Conservation (phyloP, 306 rosid genomes). For the Ormosia semicastrata region DNA sequence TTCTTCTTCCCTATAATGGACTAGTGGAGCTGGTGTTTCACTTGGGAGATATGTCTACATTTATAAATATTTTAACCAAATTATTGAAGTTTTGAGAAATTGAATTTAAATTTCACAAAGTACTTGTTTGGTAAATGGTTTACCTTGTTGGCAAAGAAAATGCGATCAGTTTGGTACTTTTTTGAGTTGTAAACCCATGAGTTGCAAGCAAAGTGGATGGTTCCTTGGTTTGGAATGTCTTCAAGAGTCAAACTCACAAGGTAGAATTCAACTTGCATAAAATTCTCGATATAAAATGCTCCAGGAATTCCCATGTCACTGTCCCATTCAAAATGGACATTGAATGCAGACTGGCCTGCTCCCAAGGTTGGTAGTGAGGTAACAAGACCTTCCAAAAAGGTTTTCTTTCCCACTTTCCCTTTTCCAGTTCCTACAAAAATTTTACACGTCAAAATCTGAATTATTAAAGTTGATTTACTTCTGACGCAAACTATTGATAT, state of each 20-base stretch:
- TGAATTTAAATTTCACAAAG: neutral
- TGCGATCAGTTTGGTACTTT: conserved; percentile 34
- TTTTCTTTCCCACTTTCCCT: conserved; percentile 62
- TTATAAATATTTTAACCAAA: neutral
- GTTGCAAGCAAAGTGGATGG: conserved; percentile 56
- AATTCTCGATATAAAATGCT: conserved; percentile 52
- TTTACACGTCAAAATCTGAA: neutral
- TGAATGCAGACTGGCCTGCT: conserved; percentile 42
- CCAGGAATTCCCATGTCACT: conserved; percentile 55
- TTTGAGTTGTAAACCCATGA: conserved; percentile 64
- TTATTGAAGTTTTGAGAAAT: neutral
- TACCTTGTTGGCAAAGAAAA: conserved; percentile 76
- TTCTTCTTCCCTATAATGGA: conserved; percentile 53
- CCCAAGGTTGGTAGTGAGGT: conserved; percentile 41
- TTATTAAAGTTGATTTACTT: neutral
- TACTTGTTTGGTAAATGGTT: neutral
- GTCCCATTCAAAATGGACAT: conserved; percentile 53
- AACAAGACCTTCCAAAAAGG: conserved; percentile 54
- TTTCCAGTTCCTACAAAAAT: conserved; percentile 40
- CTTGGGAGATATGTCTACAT: conserved; percentile 69
- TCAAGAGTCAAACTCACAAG: conserved; percentile 62
- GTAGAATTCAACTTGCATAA: conserved; percentile 53
- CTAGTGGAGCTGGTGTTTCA: conserved; percentile 62
- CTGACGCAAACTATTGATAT: no score
- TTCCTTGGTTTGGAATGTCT: conserved; percentile 46